Evolutionary conservation across 179 eudicot genomes (phyloP).

Genomic region (Heliamphora pulchella): DNA sequence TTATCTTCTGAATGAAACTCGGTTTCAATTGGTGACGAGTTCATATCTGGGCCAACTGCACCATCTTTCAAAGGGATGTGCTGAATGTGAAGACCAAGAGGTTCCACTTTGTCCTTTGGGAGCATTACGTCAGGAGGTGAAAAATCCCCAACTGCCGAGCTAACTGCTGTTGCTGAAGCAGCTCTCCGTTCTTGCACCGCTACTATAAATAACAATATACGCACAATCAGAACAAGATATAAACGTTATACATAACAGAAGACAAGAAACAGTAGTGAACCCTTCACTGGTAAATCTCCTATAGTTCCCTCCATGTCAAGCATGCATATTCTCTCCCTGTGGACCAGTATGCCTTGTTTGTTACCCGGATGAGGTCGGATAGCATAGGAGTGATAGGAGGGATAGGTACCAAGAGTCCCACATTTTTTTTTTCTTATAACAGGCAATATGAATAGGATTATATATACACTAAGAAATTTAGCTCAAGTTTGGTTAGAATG

Average conservation of each 20-base stretch:
- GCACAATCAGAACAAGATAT: slow-evolving; percentile 2
- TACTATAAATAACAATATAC: slow-evolving; percentile 30
- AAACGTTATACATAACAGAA: not conserved
- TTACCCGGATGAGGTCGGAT: no score
- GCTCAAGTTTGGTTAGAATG: no score
- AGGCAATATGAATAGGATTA: no score
- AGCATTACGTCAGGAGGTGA: slow-evolving; percentile 65
- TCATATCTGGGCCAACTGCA: slow-evolving; percentile 56
- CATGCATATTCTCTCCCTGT: not conserved
- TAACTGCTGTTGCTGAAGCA: slow-evolving; percentile 68
- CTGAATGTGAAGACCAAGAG: slow-evolving; percentile 70
- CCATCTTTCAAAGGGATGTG: slow-evolving; percentile 61
- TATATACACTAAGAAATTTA: no score
- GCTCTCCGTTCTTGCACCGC: slow-evolving; percentile 89
- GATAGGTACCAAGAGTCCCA: no score
- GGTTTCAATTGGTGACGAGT: slow-evolving; percentile 57
- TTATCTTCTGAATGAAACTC: slow-evolving; percentile 51
- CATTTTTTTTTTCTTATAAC: no score
- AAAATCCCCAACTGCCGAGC: slow-evolving; percentile 68
- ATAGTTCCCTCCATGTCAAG: not conserved
- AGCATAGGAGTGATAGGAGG: no score
- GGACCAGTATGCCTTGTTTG: not conserved
- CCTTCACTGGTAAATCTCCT: not conserved
- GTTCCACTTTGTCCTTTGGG: slow-evolving; percentile 58
- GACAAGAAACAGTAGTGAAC: not conserved